Conservation (phyloP, 371 early-diverging fungal genomes). For the Rhizomucor pusillus region DNA sequence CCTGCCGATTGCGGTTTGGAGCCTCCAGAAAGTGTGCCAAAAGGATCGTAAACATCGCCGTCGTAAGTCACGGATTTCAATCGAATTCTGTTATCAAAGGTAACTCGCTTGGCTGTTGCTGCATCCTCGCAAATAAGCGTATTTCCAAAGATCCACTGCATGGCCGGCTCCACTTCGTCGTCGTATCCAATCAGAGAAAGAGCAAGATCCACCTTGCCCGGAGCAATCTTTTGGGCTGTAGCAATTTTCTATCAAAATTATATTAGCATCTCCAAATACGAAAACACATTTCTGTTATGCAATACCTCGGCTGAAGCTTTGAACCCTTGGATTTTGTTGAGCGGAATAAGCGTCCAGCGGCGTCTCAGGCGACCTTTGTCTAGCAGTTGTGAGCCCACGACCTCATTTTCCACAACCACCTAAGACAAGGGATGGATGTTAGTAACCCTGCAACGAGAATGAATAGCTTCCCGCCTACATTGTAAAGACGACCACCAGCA, state of each 20-base stretch:
- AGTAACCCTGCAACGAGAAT: not conserved
- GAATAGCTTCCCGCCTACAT: conserved; percentile 48
- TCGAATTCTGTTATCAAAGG: conserved; percentile 81
- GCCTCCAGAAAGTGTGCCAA: conserved; percentile 98
- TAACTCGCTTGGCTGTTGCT: conserved; percentile 81
- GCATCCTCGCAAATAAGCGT: conserved; percentile 92
- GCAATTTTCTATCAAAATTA: conserved; percentile 41
- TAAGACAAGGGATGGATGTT: conserved; percentile 15
- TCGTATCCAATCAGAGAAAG: conserved; percentile 82
- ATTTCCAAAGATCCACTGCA: conserved; percentile 95
- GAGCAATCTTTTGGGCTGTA: conserved; percentile 72
- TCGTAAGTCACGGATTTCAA: conserved; percentile 94
- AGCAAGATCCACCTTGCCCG: conserved; percentile 84
- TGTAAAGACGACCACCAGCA: conserved; percentile 91
- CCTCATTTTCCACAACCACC: conserved; percentile 94
- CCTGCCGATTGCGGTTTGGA: conserved; percentile 76
- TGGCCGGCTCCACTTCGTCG: conserved; percentile 76
- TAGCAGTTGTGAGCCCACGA: conserved; percentile 81
- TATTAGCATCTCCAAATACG: not conserved
- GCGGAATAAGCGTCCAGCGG: conserved; percentile 95
- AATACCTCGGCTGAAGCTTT: conserved; percentile 62
- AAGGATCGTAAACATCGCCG: conserved; percentile 99
- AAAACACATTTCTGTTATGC: not conserved
- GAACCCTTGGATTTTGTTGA: conserved; percentile 89
- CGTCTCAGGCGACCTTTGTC: conserved; percentile 76